phyloP scores from a whole-genome alignment of 225 moss, liverwort and hornwort genomes.

The Bryoerythrophyllum caledonicum region DNA sequence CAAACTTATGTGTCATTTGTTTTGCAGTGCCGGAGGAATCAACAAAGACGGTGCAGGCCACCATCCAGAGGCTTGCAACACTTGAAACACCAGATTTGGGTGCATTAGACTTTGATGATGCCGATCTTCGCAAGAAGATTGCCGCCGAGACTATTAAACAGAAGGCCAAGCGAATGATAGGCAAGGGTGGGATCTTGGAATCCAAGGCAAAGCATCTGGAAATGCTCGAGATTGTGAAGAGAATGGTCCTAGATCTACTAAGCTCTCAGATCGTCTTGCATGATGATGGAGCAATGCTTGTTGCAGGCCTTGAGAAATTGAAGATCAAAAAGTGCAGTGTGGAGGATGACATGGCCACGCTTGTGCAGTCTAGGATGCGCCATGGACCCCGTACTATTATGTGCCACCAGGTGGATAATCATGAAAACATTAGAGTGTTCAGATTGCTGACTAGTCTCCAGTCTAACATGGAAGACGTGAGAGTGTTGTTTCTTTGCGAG shows the following conservation, averaged over 20 bases:
- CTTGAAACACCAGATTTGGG: not conserved
- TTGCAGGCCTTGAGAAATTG: not conserved
- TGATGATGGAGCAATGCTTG: not conserved
- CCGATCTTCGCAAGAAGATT: not conserved
- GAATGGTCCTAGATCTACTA: not conserved
- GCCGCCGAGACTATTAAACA: not conserved
- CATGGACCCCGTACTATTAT: not conserved
- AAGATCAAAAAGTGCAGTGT: not conserved
- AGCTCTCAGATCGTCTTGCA: not conserved
- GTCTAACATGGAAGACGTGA: not conserved
- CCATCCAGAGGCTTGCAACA: not conserved
- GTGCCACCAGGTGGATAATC: fast-evolving
- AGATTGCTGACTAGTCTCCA: not conserved
- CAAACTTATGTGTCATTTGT: no score
- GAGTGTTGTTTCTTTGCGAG: not conserved
- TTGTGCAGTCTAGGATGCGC: not conserved
- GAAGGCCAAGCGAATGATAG: not conserved
- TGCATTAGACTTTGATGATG: not conserved
- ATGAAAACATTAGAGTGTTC: fast-evolving
- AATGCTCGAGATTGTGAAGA: not conserved
- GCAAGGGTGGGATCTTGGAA: fast-evolving
- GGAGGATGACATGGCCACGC: not conserved
- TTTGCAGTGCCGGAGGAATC: not conserved
- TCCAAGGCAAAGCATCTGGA: not conserved
- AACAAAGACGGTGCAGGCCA: not conserved